phyloP scores from a whole-genome alignment of 495 filamentous ascomycete species.

The Penicillium pancosmium region DNA sequence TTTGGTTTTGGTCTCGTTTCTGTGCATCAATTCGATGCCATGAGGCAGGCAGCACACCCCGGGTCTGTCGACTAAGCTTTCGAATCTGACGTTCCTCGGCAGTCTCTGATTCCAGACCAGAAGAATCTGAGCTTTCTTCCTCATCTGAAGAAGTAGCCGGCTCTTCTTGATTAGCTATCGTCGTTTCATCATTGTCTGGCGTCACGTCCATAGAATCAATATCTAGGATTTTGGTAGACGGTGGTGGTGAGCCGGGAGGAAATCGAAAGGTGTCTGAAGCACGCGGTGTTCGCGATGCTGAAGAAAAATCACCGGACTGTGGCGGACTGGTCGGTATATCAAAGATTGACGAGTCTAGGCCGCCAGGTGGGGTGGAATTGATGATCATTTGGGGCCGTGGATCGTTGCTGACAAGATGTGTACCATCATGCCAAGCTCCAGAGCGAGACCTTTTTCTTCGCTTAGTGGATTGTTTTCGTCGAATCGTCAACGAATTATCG shows the following conservation, averaged over 20 bases:
- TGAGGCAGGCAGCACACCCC: slow-evolving; percentile 88
- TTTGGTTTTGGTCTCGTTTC: slow-evolving; percentile 41
- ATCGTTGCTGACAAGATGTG: not conserved
- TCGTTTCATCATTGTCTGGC: slow-evolving; percentile 9
- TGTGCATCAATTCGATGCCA: slow-evolving; percentile 76
- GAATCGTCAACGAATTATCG: not conserved
- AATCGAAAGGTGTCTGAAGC: slow-evolving; percentile 39
- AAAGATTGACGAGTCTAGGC: slow-evolving; percentile 20
- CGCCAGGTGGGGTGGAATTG: slow-evolving; percentile 15
- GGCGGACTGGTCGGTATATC: slow-evolving; percentile 47
- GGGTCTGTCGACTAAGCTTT: slow-evolving; percentile 60
- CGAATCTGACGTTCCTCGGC: slow-evolving; percentile 36
- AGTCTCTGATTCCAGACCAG: slow-evolving; percentile 9
- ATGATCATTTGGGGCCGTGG: slow-evolving; percentile 31
- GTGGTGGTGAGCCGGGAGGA: slow-evolving; percentile 42
- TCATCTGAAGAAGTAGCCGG: slow-evolving; percentile 24
- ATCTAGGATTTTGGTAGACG: slow-evolving; percentile 31
- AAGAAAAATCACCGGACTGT: slow-evolving; percentile 37
- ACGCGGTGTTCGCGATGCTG: slow-evolving; percentile 20
- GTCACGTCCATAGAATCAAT: slow-evolving; percentile 28
- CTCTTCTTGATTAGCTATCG: slow-evolving; percentile 10
- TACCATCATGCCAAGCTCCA: slow-evolving; percentile 11
- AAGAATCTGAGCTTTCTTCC: slow-evolving; percentile 26
- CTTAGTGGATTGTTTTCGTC: slow-evolving; percentile 24
- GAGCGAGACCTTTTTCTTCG: slow-evolving; percentile 38